A percentile compares a stretch with the other conserved stretches of the same genome.
These are phyloP conservation scores for Daldinia grandis DNA, from an alignment of 495 filamentous ascomycete genomes.

Conservation along the genomic window DNA sequence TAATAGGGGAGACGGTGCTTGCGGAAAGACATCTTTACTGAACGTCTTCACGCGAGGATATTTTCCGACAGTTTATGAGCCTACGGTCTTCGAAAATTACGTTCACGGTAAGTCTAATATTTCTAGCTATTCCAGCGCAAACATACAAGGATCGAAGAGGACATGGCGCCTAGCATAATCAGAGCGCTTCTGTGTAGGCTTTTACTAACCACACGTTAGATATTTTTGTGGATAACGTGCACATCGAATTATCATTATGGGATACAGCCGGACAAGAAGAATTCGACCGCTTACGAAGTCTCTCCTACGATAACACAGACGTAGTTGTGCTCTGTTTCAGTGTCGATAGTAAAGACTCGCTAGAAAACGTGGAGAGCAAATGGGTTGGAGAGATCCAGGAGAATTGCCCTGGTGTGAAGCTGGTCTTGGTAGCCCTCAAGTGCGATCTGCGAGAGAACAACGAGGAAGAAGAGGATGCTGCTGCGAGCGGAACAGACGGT, in stretches of 20 bases:
- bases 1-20: conserved; percentile 90
- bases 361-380: conserved; percentile 98
- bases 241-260: conserved; percentile 97
- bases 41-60: conserved; percentile 99
- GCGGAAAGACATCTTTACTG: conserved; percentile 94
- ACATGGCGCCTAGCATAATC: background rate
- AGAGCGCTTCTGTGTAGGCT: background rate
- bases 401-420: conserved; percentile 92
- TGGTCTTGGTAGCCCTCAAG: conserved; percentile 96
- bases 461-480: conserved; percentile 63
- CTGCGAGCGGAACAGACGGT: conserved; percentile 45
- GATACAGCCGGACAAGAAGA: conserved; percentile 99
- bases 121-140: background rate
- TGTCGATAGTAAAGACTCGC: conserved; percentile 93
- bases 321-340: conserved; percentile 98
- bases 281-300: conserved; percentile 93
- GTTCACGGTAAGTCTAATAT: conserved; percentile 78
- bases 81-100: conserved; percentile 99
- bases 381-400: conserved; percentile 98
- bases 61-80: conserved; percentile 98
- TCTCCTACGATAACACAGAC: conserved; percentile 95
- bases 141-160: background rate
- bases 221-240: conserved; percentile 95
- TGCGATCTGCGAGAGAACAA: conserved; percentile 85
- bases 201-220: conserved; percentile 60